phyloP scores from a whole-genome alignment of 2,329 filamentous ascomycete species.

The Fusarium liriodendri region DNA sequence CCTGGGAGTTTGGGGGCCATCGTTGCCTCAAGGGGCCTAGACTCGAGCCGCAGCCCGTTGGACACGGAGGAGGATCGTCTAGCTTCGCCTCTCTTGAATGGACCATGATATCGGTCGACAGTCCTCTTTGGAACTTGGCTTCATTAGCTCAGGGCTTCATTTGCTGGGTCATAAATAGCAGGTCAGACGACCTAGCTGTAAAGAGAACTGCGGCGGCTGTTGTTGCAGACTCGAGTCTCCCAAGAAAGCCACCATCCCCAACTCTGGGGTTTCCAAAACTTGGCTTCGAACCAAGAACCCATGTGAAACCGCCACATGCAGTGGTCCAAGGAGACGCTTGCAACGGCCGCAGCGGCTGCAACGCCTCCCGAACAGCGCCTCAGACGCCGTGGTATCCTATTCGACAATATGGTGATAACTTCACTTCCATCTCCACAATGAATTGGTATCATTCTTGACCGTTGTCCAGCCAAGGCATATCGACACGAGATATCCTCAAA shows the following conservation, averaged over 20 bases:
- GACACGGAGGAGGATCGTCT: background rate
- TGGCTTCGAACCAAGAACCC: background rate
- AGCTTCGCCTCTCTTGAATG: background rate
- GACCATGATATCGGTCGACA: background rate
- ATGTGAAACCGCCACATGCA: background rate
- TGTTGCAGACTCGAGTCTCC: background rate
- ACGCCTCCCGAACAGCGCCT: background rate
- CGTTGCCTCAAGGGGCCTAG: conserved; percentile 10
- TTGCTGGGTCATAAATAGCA: background rate
- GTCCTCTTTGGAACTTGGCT: background rate
- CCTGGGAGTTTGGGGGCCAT: conserved; percentile 1
- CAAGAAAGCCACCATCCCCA: background rate
- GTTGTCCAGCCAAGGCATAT: background rate
- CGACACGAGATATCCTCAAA: background rate
- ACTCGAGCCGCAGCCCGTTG: background rate
- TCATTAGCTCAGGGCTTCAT: background rate
- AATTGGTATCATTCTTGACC: background rate
- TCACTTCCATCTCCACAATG: background rate
- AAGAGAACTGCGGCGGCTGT: background rate
- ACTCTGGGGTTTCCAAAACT: background rate
- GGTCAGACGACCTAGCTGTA: background rate
- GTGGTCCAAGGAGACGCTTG: background rate
- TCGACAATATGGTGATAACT: background rate
- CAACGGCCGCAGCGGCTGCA: background rate
- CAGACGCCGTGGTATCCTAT: background rate